Conservation (phyloP, 2,329 filamentous ascomycete genomes). For the Stemphylium vesicarium region DNA sequence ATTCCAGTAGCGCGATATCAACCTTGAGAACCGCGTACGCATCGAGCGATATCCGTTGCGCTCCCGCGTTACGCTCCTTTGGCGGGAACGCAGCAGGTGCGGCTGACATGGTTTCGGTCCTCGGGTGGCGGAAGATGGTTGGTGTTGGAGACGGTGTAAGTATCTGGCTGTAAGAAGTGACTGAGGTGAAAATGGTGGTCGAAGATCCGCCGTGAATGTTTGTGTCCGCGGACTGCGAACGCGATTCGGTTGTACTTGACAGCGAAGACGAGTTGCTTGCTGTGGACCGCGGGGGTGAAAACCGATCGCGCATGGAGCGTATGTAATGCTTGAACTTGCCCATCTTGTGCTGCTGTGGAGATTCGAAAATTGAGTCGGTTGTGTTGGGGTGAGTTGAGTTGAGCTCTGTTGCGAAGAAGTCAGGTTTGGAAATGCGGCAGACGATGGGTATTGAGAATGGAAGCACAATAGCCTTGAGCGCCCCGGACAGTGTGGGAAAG, state of each 20-base stretch:
- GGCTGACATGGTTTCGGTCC: no score
- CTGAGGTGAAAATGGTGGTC: background rate
- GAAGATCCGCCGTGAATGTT: no score
- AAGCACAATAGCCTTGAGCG: no score
- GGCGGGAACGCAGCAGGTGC: background rate
- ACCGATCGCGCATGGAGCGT: background rate
- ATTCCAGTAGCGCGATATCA: conserved; percentile 11
- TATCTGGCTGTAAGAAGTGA: background rate
- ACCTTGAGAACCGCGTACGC: conserved; percentile 1
- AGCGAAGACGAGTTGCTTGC: background rate
- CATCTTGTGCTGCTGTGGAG: background rate
- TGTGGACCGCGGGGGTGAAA: background rate
- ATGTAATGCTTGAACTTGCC: conserved; percentile 2
- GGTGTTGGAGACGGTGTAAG: no score
- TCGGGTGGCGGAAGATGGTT: no score
- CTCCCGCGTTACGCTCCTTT: background rate
- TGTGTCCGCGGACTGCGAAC: no score
- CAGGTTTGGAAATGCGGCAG: no score
- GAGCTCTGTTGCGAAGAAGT: background rate
- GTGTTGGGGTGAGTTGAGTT: no score
- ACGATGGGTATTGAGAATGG: no score
- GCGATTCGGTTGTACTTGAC: background rate
- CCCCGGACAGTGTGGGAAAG: no score
- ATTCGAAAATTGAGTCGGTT: background rate
- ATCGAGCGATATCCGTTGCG: background rate